Evolutionary conservation across 2,329 filamentous ascomycete genomes (phyloP).

Genomic region (Claviceps capensis): DNA sequence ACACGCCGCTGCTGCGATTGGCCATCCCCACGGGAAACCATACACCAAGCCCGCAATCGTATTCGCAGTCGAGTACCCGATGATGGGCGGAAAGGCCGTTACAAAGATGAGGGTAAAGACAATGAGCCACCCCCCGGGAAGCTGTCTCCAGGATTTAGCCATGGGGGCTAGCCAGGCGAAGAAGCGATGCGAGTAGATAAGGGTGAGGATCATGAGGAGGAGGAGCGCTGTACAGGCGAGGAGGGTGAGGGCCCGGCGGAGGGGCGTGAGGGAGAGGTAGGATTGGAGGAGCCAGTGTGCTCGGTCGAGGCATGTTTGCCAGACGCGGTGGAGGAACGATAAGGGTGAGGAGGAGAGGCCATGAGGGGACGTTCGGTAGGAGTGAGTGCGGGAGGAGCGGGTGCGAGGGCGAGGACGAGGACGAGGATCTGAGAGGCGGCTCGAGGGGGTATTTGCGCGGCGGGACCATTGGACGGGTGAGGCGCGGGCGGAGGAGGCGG

Average conservation of each 20-base stretch:
- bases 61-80: slow-evolving; percentile 69
- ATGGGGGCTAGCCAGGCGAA: slow-evolving; percentile 62
- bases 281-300: slow-evolving; percentile 31
- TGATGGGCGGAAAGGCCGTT: slow-evolving; percentile 73
- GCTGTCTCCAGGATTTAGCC: slow-evolving; percentile 62
- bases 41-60: slow-evolving; percentile 42
- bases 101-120: slow-evolving; percentile 62
- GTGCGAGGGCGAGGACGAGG: not conserved
- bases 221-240: slow-evolving; percentile 35
- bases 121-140: slow-evolving; percentile 59
- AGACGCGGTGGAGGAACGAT: slow-evolving; percentile 25
- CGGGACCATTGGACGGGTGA: slow-evolving; percentile 8
- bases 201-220: slow-evolving; percentile 49
- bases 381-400: slow-evolving; percentile 10
- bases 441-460: slow-evolving; percentile 5
- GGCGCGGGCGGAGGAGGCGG: not conserved
- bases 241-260: slow-evolving; percentile 48
- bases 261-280: slow-evolving; percentile 41
- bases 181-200: slow-evolving; percentile 68
- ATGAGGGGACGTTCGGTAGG: not conserved
- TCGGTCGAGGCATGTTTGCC: slow-evolving; percentile 19
- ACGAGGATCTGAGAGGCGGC: slow-evolving; percentile 25
- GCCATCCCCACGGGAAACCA: slow-evolving; percentile 56
- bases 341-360: not conserved
- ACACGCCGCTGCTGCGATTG: slow-evolving; percentile 66